Evolutionary conservation across 1,284 basidiomycete genomes (phyloP).

Genomic region (Puccinia horiana): DNA sequence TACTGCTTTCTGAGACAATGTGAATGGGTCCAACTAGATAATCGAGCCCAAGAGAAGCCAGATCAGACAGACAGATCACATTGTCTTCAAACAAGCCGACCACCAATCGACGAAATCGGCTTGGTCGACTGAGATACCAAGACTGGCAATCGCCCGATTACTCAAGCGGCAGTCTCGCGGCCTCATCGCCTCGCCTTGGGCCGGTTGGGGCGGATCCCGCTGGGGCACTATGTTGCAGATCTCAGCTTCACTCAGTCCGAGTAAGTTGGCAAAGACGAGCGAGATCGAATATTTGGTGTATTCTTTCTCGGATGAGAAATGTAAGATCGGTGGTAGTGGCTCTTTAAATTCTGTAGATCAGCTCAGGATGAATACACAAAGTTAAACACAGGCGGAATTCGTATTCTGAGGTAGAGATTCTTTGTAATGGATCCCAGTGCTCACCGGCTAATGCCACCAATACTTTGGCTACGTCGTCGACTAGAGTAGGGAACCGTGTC

Average conservation of each 20-base stretch:
- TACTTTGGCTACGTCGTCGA: slow-evolving; percentile 63
- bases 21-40: not conserved
- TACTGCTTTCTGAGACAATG: no score
- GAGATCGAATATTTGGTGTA: slow-evolving; percentile 84
- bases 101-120: slow-evolving; percentile 33
- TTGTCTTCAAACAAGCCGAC: slow-evolving; percentile 16
- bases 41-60: not conserved
- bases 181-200: slow-evolving; percentile 66
- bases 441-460: slow-evolving; percentile 68
- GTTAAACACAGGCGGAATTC: not conserved
- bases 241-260: slow-evolving; percentile 66
- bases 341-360: slow-evolving; percentile 58
- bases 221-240: slow-evolving; percentile 60
- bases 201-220: slow-evolving; percentile 53
- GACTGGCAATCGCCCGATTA: not conserved
- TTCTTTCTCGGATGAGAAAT: slow-evolving; percentile 72
- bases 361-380: not conserved
- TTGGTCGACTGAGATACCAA: slow-evolving; percentile 1
- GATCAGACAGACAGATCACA: not conserved
- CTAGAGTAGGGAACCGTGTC: slow-evolving; percentile 76
- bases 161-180: slow-evolving; percentile 70
- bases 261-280: slow-evolving; percentile 68
- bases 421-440: slow-evolving; percentile 51
- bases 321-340: slow-evolving; percentile 68
- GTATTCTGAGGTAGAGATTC: not conserved